phyloP scores from a whole-genome alignment of 192 early-diverging fungal genomes.

The Coemansia sp. region DNA sequence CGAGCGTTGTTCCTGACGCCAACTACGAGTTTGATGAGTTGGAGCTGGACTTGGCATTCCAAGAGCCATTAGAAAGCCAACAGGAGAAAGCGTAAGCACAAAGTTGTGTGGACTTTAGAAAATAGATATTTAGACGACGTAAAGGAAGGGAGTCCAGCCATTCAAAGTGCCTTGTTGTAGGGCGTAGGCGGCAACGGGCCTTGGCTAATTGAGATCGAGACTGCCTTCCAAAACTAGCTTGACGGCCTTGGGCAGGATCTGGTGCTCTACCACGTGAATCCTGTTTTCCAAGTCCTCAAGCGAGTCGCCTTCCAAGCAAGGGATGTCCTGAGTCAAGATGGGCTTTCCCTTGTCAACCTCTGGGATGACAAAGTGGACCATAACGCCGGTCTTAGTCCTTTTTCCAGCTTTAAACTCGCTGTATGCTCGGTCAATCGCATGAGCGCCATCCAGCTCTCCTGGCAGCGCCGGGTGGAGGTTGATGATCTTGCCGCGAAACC shows the following conservation, averaged over 20 bases:
- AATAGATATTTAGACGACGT: background rate
- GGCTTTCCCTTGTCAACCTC: slow-evolving; percentile 96
- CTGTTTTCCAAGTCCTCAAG: slow-evolving; percentile 78
- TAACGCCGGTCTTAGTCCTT: slow-evolving; percentile 72
- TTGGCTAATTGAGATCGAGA: background rate
- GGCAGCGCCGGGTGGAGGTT: slow-evolving; percentile 98
- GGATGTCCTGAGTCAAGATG: slow-evolving; percentile 72
- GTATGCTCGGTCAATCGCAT: slow-evolving; percentile 92
- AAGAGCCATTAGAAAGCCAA: background rate
- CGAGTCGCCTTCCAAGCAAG: slow-evolving; percentile 74
- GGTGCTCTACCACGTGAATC: slow-evolving; percentile 90
- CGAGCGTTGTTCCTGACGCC: slow-evolving; percentile 21
- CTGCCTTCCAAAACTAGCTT: slow-evolving; percentile 21
- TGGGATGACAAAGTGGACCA: slow-evolving; percentile 95
- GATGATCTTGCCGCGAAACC: slow-evolving; percentile 74
- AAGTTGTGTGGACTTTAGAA: too few species aligned
- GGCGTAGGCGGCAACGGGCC: background rate
- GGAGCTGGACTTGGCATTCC: slow-evolving; percentile 20
- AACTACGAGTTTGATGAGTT: slow-evolving; percentile 43
- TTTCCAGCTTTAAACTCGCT: slow-evolving; percentile 78
- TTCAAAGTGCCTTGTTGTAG: background rate
- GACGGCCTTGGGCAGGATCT: slow-evolving; percentile 79
- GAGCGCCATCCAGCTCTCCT: slow-evolving; percentile 94
- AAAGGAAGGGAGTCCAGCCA: background rate
- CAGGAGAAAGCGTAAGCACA: background rate